Base-by-base conservation (phyloP, 225 moss, liverwort and hornwort species). In the Pseudisothecium myosuroides region DNA sequence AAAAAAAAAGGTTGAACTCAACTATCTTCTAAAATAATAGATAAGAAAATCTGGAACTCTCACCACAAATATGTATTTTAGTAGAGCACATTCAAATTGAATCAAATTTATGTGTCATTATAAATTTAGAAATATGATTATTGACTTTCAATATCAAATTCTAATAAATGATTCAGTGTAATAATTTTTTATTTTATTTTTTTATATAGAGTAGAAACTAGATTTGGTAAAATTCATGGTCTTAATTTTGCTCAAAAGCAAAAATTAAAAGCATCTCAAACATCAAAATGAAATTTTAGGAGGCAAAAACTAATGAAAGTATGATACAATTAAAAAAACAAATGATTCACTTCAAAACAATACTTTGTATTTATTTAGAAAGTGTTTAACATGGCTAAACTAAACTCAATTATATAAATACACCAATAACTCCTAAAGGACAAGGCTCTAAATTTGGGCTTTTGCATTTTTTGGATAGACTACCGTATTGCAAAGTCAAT, bases 381-480 rank as follows among this genome's bases (percentile, higher is more conserved):
- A 41, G 41, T 41, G 26, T 41, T 15, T 71, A 71, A 26, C 3
- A 41, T 41, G 5, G 9, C 71, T 41, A 26, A 3, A 41, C 41
- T 41, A 14, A 71, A 68, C 1, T 71, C 9, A 71, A 26, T 14
- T 39, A 69, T 69, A 14, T 14, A 7, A 12, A 68, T n/a, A 67
- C 4, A 67, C 10, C 12, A n/a, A 22, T n/a, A 22, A 22, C 4
- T n/a, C n/a, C 2, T 7, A n/a, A 12, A 23, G 23, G 13, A 68
- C 2, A 12, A 68, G 21, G 2, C 22, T 68, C 4, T 4, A n/a
- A 22, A 22, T 69, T 69, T 6, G 8, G 24, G 2, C 23, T 68
- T 23, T 23, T n/a, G 23, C n/a, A 23, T 26, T 43, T 41, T 69
- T 24, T 3, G 0, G 3, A 1, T 0, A 71, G 2, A 24, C 8